Percentiles rank a stretch among this genome's conserved stretches.
Conservation (phyloP, 176 grass and related monocot species). For the Thalia dealbata region DNA sequence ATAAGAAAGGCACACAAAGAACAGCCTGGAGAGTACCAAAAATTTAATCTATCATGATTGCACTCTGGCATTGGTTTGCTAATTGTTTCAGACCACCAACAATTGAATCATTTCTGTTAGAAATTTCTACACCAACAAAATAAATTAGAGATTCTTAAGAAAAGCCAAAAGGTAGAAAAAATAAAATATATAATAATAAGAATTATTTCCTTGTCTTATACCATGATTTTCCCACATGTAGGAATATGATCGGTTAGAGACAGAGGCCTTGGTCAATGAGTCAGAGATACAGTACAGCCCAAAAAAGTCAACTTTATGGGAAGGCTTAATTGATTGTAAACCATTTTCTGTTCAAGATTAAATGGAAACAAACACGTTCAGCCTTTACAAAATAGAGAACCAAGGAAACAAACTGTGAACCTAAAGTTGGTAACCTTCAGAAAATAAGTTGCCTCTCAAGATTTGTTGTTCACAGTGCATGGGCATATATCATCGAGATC, state of each 20-base stretch:
- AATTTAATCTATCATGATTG: neutral
- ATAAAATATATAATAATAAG: neutral
- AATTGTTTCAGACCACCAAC: neutral
- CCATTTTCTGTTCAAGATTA: neutral
- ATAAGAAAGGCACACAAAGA: neutral
- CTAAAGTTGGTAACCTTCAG: neutral
- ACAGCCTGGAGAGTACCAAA: neutral
- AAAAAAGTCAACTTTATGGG: neutral
- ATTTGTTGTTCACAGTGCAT: neutral
- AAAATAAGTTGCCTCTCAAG: neutral
- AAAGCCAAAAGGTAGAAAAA: neutral
- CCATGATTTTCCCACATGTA: neutral
- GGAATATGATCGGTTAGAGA: neutral
- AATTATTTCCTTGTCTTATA: neutral
- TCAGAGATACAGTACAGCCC: neutral
- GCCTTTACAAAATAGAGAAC: neutral
- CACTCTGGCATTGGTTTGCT: neutral
- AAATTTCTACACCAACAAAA: neutral
- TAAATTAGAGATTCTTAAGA: no score
- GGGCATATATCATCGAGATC: neutral
- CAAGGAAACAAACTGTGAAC: neutral
- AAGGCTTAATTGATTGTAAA: neutral
- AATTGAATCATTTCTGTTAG: neutral
- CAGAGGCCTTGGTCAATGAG: neutral
- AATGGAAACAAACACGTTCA: neutral